phyloP scores from a whole-genome alignment of 306 rosid species.

The Trifolium dubium region DNA sequence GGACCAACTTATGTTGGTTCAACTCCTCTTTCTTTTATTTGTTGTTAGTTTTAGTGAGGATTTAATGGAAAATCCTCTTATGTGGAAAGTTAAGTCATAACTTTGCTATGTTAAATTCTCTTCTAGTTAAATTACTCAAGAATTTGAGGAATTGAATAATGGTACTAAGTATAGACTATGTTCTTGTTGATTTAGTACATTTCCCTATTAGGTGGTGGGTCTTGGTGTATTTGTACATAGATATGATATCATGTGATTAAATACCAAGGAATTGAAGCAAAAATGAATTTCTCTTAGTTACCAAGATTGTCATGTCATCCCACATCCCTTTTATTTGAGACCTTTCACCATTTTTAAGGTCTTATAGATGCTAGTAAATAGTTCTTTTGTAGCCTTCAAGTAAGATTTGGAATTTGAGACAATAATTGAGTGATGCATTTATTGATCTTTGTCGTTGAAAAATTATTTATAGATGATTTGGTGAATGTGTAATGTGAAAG shows the following conservation, averaged over 20 bases:
- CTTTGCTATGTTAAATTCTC: constrained; percentile 33
- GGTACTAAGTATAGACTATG: constrained; percentile 12
- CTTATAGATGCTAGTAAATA: not conserved
- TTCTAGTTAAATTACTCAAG: constrained; percentile 23
- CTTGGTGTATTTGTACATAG: constrained; percentile 37
- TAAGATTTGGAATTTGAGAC: no score
- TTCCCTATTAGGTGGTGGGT: constrained; percentile 25
- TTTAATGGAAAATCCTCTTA: constrained; percentile 21
- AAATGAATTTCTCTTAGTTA: constrained; percentile 18
- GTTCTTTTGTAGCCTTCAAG: no score
- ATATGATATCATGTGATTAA: constrained; percentile 3
- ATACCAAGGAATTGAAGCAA: constrained; percentile 39
- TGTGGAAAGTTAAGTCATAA: constrained; percentile 36
- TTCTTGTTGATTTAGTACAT: constrained; percentile 27
- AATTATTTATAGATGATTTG: no score
- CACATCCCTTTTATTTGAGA: not conserved
- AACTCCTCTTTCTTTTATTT: constrained; percentile 6
- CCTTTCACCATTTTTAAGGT: constrained; percentile 1
- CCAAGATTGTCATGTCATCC: not conserved
- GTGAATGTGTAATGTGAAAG: no score
- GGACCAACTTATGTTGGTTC: not conserved
- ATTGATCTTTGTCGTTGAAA: no score
- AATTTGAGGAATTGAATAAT: constrained; percentile 36
- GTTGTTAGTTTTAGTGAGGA: constrained; percentile 43
- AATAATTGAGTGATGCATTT: no score